Conservation (phyloP, 2,329 filamentous ascomycete species). For the Penicillium sp. region DNA sequence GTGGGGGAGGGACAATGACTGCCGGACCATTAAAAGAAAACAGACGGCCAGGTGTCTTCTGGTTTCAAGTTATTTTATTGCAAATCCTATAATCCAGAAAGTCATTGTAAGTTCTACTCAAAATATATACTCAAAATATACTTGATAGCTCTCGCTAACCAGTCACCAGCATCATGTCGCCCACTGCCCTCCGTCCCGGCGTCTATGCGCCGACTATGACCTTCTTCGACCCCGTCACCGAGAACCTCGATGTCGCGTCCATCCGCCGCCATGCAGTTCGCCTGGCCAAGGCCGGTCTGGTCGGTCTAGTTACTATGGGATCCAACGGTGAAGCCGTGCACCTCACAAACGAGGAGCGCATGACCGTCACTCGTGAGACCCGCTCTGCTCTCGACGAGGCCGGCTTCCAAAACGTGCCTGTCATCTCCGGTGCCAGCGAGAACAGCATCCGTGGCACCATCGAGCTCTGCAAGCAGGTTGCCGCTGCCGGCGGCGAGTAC, state of each 20-base stretch:
- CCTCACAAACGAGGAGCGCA: constrained; percentile 74
- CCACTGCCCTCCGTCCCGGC: constrained; percentile 69
- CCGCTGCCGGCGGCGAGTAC: constrained; percentile 73
- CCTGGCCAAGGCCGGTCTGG: constrained; percentile 73
- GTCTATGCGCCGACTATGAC: constrained; percentile 90
- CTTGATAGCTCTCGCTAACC: background rate
- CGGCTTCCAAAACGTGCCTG: constrained; percentile 71
- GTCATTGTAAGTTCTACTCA: background rate
- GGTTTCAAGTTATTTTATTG: background rate
- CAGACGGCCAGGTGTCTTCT: background rate
- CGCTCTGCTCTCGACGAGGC: constrained; percentile 79
- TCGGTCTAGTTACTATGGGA: constrained; percentile 81
- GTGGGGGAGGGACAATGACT: constrained; percentile 16
- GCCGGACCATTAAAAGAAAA: background rate
- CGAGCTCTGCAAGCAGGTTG: constrained; percentile 66
- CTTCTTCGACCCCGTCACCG: constrained; percentile 80
- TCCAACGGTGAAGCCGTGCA: constrained; percentile 90
- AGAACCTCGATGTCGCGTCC: constrained; percentile 76
- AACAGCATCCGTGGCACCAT: constrained; percentile 80
- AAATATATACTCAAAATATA: background rate
- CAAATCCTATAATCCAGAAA: background rate
- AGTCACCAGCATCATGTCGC: constrained; percentile 29
- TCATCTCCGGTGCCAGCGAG: constrained; percentile 80
- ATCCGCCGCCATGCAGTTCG: constrained; percentile 80
- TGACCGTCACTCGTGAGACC: constrained; percentile 71